Base-by-base conservation (phyloP, 768 basidiomycete genomes). In the Favolaschia claudopus region DNA sequence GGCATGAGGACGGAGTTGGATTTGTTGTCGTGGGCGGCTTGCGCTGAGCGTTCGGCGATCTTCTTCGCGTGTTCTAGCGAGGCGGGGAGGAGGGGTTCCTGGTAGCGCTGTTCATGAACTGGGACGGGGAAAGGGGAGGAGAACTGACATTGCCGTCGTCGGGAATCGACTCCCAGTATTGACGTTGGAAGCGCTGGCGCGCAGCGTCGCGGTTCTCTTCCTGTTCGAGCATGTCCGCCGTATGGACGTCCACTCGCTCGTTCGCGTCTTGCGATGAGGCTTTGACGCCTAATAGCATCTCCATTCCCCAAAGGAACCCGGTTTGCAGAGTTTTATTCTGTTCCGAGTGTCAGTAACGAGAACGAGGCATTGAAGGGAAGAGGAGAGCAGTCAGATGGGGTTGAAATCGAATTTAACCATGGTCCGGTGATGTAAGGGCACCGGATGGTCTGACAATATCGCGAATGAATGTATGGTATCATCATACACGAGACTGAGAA, bases 291-390 rank as follows among this genome's bases (percentile, higher is more conserved):
- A 97, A 79, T 5, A 92, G 71, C 36, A 75, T 74, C 66, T 97
- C 94, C 95, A 97, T 97, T 17, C 89, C 92, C 39, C 72, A 69
- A 7, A 79, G 82, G 73, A 96, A 94, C 9, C 92, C 92, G 0
- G 86, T 90, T 77, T 97, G 95, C 5, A 95, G 67, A 4, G 76
- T 72, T 68, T 86, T 86, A 34, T 77, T 79, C 91, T 93, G 63
- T 27, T 20, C 32, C 31, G 12, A 43, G 55, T 14, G 50, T 50
- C 43, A 34, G 51, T 60, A 46, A 44, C 28, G 15, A n/a, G 40
- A 48, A 44, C 3, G 36, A 50, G 40, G 49, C 36, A 51, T 24
- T 22, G 52, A 60, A 44, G 65, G 56, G 60, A 29, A 55, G 55
- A 47, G 17, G 59, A 12, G 49, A n/a, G n/a, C n/a, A 37, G 62